Evolutionary conservation across 1,284 basidiomycete species (phyloP).

Genomic region (Sporisorium graminicola): DNA sequence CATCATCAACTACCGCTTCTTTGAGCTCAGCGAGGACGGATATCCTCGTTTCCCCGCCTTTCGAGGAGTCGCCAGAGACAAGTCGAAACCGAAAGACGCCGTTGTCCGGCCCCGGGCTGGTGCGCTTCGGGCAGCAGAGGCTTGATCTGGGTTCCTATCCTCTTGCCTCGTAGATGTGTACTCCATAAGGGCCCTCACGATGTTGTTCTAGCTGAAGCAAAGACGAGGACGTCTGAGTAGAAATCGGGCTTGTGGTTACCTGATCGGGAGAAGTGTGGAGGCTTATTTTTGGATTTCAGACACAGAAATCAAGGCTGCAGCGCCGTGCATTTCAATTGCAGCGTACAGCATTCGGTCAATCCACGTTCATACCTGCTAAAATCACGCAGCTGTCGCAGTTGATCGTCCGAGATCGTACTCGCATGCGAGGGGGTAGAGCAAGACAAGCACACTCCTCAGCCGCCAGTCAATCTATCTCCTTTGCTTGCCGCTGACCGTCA

Average conservation of each 20-base stretch:
- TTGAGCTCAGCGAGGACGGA: constrained; percentile 75
- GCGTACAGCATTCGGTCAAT: not conserved
- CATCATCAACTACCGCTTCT: constrained; percentile 77
- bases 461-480: not conserved
- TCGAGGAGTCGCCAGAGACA: constrained; percentile 72
- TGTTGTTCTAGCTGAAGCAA: not conserved
- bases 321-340: not conserved
- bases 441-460: too few species aligned
- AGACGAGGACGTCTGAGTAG: too few species aligned
- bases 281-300: not conserved
- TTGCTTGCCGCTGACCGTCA: not conserved
- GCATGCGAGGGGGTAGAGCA: too few species aligned
- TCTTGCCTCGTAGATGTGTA: not conserved
- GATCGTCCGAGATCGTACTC: too few species aligned
- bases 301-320: not conserved
- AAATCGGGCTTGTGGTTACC: not conserved
- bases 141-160: not conserved
- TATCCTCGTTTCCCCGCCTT: constrained; percentile 76
- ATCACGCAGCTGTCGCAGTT: not conserved
- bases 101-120: constrained; percentile 38
- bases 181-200: not conserved
- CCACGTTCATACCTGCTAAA: not conserved
- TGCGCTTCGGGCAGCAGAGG: constrained; percentile 16
- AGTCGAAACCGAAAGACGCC: constrained; percentile 53
- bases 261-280: not conserved